Evolutionary conservation across 2,329 filamentous ascomycete species (phyloP), one percentile per base, ranked within the genome.

Genomic region (Myriosclerotinia scirpicola): DNA sequence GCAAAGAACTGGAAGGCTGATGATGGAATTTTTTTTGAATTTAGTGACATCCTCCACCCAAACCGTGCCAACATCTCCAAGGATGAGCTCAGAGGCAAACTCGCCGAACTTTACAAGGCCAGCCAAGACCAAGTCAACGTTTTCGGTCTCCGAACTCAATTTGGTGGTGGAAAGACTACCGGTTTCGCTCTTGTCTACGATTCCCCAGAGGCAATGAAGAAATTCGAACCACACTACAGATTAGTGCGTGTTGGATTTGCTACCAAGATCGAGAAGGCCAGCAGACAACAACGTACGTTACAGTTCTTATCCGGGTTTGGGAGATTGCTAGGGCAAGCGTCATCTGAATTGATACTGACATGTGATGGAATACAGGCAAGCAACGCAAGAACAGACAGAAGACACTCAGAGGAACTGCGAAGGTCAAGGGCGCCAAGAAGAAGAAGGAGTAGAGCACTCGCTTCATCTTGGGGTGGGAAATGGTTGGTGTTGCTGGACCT

Each of bases 351-450:
- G 53, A 68, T 71, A 67, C 73, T 73, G 66, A 75, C 67, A 68
- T 61, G 30, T 36, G 44, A 66, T 65, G 58, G 30, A 68, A 68
- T 76, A 85, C 83, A 98, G 94, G 94, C 90, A 99, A 99, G 88
- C 95, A 98, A 87, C 91, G 95, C 87, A 99, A 99, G 92, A 99
- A 99, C 92, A 89, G 94, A 83, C 89, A 91, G 84, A 98, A 99
- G 93, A 95, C 94, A 81, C 90, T 97, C 82, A 91, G 95, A 77
- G 95, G 95, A 81, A 96, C 92, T 78, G 94, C 93, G 79, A 99
- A 99, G 92, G 89, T 89, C 87, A 97, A 97, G 92, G 93, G 93
- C 82, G 90, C 89, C 80, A 88, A 89, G 85, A 87, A 90, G 83
- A 95, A 96, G 89, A 96, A 97, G 90, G 92, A 92, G 84, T 92